phyloP scores from a whole-genome alignment of 1,284 basidiomycete species.

The Sanghuangporus baumii region DNA sequence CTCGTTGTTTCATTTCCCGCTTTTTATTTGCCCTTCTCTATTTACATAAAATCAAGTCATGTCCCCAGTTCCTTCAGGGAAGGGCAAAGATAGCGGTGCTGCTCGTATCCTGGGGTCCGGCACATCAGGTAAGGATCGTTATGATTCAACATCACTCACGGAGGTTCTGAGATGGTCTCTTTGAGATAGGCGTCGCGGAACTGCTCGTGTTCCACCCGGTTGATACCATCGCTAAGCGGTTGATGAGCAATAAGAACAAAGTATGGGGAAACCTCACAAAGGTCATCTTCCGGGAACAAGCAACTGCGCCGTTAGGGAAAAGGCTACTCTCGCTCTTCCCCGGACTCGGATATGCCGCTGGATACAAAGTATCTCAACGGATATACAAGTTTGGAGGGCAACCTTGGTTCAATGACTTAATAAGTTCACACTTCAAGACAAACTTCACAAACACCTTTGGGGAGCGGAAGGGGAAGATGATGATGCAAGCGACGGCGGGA shows the following conservation, averaged over 20 bases:
- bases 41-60: not conserved
- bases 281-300: slow-evolving; percentile 87
- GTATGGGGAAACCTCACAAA: slow-evolving; percentile 57
- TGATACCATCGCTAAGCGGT: slow-evolving; percentile 93
- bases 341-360: slow-evolving; percentile 95
- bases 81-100: slow-evolving; percentile 79
- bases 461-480: slow-evolving; percentile 92
- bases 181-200: slow-evolving; percentile 79
- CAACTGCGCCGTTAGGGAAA: slow-evolving; percentile 58
- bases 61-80: slow-evolving; percentile 8
- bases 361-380: slow-evolving; percentile 92
- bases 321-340: slow-evolving; percentile 94
- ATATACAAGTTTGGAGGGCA: slow-evolving; percentile 99
- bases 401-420: slow-evolving; percentile 94
- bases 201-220: slow-evolving; percentile 88
- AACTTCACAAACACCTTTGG: slow-evolving; percentile 84
- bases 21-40: not conserved
- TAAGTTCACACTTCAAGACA: slow-evolving; percentile 72
- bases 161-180: not conserved
- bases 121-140: slow-evolving; percentile 64
- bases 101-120: slow-evolving; percentile 93
- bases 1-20: not conserved
- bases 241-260: slow-evolving; percentile 95
- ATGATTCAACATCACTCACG: not conserved
- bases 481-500: slow-evolving; percentile 94